Base-by-base conservation (phyloP, 2,329 filamentous ascomycete species). In the Colletotrichum sp. region DNA sequence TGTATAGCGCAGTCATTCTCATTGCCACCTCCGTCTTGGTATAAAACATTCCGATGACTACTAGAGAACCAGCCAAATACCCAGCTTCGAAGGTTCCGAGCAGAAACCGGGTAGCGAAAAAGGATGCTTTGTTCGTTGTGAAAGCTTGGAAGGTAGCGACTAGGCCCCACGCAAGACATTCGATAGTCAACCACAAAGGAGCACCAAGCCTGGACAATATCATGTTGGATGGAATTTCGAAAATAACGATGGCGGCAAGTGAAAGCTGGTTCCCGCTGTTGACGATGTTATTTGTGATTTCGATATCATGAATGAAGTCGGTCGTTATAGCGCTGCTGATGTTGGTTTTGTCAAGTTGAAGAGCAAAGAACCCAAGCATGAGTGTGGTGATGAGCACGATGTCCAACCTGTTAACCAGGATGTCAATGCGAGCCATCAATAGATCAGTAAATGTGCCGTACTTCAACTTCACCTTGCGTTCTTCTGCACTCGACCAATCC, bases 151-250 rank as follows among this genome's bases (percentile, higher is more conserved):
- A 26, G 16, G 39, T 63, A 6, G 69, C 57, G 21, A 71, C 34
- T 4, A 28, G 62, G 12, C 59, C 69, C 69, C 69, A 64, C 18
- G 57, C 28, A 8, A 63, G 30, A 16, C 28, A 52, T 28, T 70
- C 32, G 26, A 63, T 62, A 10, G 34, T 49, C 21, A 71, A 36
- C 57, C 69, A 71, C 13, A 71, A 28, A 7, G 36, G 18, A 8
- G 69, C 24, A 15, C 69, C 69, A 21, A 71, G n/a, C 18, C 57
- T 32, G 24, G 55, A 63, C 16, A 70, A 36, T 8, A 63, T 30
- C 55, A 70, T 70, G 34, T 70, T 63, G 55, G 32, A 70, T 21
- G 68, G 68, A 16, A 70, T 70, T n/a, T 70, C 68, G 32, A 70
- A 70, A 36, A 70, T 62, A 15, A 70, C 68, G 26, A 70, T 70